phyloP scores from a whole-genome alignment of 164 flowering plant genomes.

The Protea cynaroides region DNA sequence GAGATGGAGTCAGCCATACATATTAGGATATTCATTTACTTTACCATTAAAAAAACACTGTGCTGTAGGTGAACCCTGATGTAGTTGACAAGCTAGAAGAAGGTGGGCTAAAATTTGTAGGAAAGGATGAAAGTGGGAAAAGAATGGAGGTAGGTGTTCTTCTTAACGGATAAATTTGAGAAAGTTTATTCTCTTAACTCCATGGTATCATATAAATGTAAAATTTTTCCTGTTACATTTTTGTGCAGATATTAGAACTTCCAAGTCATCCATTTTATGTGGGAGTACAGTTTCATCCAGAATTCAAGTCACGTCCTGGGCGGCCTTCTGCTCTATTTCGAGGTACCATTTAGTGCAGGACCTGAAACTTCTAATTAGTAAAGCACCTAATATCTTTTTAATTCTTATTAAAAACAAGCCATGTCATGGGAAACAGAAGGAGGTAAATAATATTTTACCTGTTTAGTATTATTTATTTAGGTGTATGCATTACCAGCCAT shows the following conservation, averaged over 20 bases:
- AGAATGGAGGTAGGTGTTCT: slow-evolving; percentile 73
- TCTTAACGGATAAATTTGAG: slow-evolving; percentile 7
- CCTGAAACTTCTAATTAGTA: no score
- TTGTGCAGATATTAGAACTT: slow-evolving; percentile 78
- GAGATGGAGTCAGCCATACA: no score
- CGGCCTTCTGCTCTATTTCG: slow-evolving; percentile 81
- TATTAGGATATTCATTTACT: not conserved
- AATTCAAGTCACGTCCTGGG: slow-evolving; percentile 93
- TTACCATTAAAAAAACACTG: not conserved
- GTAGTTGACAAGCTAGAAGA: slow-evolving; percentile 55
- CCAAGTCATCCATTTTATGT: slow-evolving; percentile 80
- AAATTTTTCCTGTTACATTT: not conserved
- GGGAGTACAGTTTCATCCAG: slow-evolving; percentile 98
- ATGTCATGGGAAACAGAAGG: no score
- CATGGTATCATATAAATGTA: no score
- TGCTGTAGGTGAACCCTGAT: slow-evolving; percentile 84
- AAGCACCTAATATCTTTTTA: no score
- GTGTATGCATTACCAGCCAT: no score
- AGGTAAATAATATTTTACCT: no score
- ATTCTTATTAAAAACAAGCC: no score
- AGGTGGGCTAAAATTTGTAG: slow-evolving; percentile 83
- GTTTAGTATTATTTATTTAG: no score
- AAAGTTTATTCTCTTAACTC: no score
- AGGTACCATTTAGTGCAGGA: slow-evolving; percentile 38
- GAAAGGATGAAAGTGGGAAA: slow-evolving; percentile 85